phyloP scores from a whole-genome alignment of 2,329 filamentous ascomycete genomes.

The Piedraia hortae region DNA sequence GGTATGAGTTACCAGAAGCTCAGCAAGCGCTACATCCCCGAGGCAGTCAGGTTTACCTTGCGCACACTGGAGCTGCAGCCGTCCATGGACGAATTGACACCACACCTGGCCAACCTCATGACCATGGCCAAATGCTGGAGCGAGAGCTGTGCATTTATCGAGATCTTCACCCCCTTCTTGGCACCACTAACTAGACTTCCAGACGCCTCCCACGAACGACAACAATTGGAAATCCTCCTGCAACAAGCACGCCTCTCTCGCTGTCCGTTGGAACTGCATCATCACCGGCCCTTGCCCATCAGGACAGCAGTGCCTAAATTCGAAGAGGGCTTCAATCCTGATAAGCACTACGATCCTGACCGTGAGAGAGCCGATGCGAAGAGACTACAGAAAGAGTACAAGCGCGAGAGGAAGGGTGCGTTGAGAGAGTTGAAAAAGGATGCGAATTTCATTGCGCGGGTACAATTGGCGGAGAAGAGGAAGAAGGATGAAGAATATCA shows the following conservation, averaged over 20 bases:
- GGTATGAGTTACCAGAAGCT: slow-evolving; percentile 57
- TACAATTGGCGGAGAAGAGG: slow-evolving; percentile 79
- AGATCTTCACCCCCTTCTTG: slow-evolving; percentile 41
- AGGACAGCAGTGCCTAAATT: slow-evolving; percentile 78
- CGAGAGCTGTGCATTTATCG: slow-evolving; percentile 43
- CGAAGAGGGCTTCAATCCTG: slow-evolving; percentile 79
- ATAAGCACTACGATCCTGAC: slow-evolving; percentile 92
- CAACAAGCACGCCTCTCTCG: slow-evolving; percentile 36
- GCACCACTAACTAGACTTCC: slow-evolving; percentile 9
- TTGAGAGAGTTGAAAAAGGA: slow-evolving; percentile 89
- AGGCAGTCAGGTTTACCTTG: slow-evolving; percentile 55
- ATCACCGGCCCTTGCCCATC: slow-evolving; percentile 70
- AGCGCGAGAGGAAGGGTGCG: slow-evolving; percentile 82
- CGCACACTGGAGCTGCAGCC: slow-evolving; percentile 11
- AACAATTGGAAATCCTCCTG: slow-evolving; percentile 34
- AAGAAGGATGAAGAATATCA: slow-evolving; percentile 81
- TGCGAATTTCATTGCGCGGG: slow-evolving; percentile 71
- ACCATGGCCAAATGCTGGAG: slow-evolving; percentile 46
- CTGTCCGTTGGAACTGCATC: slow-evolving; percentile 60
- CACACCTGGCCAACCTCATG: slow-evolving; percentile 34
- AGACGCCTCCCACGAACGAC: slow-evolving; percentile 22
- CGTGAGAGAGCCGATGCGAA: slow-evolving; percentile 61
- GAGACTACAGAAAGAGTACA: slow-evolving; percentile 72
- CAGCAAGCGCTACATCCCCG: slow-evolving; percentile 69
- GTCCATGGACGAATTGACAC: slow-evolving; percentile 15